Base-by-base conservation (phyloP, 768 basidiomycete genomes). In the Glaciozyma antarctica region DNA sequence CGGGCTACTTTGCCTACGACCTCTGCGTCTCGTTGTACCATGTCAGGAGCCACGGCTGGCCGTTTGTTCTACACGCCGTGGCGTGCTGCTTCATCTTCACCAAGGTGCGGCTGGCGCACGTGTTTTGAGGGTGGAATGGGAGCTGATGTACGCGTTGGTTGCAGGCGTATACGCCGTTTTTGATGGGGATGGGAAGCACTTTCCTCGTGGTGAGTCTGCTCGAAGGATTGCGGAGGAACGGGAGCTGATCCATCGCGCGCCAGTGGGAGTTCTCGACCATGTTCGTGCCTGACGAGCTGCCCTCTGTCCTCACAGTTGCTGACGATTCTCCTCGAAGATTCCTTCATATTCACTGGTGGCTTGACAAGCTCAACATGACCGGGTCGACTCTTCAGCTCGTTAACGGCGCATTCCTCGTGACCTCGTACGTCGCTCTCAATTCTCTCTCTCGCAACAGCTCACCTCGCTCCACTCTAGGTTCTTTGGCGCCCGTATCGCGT, bases 221-320 rank as follows among this genome's bases (percentile, higher is more conserved):
- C 45, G n/a, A 12, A 30, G 10, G n/a, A 19, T 30, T 7, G 12
- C 32, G 22, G 15, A 1, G 8, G 0, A 1, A 22, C 26, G 19
- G 17, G 22, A 43, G 21, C 44, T 60, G 19, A 60, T 19, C n/a
- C n/a, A 19, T 22, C 15, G 12, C 24, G 2, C 5, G n/a, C n/a
- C 56, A 69, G 66, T 71, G 69, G 69, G 69, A 71, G 51, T 19
- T 63, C 28, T 71, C 69, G 41, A 67, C 69, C 2, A 67, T 71
- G 64, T 65, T 10, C 28, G 64, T 21, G 22, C 41, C 26, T 24
- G 2, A 5, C 12, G 19, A 15, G 19, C 30, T 30, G 10, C 2
- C 55, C 17, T 38, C 30, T 15, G 21, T 45, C 16, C 9, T 4
- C 38, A 13, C 24, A 12, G 1, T 21, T 26, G 9, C 26, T 12